Conservation (phyloP, 352 stramenopile species). For the Phytophthora boehmeriae region DNA sequence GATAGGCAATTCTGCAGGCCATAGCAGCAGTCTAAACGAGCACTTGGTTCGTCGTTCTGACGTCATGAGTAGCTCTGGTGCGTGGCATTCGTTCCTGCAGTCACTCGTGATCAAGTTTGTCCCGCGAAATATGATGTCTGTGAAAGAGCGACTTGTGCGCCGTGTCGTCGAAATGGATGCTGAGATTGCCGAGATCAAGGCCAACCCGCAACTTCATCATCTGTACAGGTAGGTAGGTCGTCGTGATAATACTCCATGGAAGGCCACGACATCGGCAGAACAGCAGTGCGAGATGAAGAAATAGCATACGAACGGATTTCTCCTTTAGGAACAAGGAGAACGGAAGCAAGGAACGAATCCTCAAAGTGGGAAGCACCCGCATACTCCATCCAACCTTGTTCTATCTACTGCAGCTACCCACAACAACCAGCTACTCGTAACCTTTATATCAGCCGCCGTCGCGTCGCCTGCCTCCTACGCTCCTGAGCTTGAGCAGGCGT, state of each 20-base stretch:
- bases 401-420: conserved; percentile 31
- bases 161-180: conserved; percentile 52
- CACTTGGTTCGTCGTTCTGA: conserved; percentile 38
- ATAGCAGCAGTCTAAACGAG: conserved; percentile 7
- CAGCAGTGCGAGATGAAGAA: conserved; percentile 1
- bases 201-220: conserved; percentile 67
- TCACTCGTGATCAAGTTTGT: conserved; percentile 73
- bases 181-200: conserved; percentile 60
- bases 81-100: conserved; percentile 69
- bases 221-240: conserved; percentile 55
- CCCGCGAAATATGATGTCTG: conserved; percentile 57
- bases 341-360: conserved; percentile 25
- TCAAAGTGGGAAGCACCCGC: conserved; percentile 32
- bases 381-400: conserved; percentile 40
- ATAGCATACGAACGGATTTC: conserved; percentile 37
- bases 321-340: conserved; percentile 21
- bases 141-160: conserved; percentile 69
- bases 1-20: conserved; percentile 3
- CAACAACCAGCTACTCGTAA: conserved; percentile 21
- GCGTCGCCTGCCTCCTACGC: conserved; percentile 16
- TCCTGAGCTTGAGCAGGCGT: conserved; percentile 16
- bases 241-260: neutral
- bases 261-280: neutral
- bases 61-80: conserved; percentile 41
- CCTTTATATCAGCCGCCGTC: conserved; percentile 22